Conservation (phyloP, 177 flowering plant genomes). For the Telopea speciosissima region DNA sequence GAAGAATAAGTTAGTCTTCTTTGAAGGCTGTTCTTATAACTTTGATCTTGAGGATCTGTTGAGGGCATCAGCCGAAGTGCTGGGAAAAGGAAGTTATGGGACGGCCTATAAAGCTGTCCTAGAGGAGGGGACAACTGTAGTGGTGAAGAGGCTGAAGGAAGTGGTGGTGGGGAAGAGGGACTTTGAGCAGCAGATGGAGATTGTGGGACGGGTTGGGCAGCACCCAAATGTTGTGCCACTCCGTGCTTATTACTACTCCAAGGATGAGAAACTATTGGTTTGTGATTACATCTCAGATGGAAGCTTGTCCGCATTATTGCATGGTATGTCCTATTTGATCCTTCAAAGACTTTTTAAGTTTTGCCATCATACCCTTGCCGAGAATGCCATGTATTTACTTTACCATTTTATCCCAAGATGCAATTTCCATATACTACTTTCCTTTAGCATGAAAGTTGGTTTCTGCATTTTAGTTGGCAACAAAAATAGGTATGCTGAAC, state of each 20-base stretch:
- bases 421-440: neutral
- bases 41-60: slow-evolving; percentile 81
- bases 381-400: too few species aligned
- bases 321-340: slow-evolving; percentile 45
- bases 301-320: slow-evolving; percentile 56
- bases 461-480: neutral
- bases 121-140: slow-evolving; percentile 71
- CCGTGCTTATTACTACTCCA: slow-evolving; percentile 85
- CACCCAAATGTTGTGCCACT: slow-evolving; percentile 65
- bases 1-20: slow-evolving; percentile 77
- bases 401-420: neutral
- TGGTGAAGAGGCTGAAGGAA: slow-evolving; percentile 79
- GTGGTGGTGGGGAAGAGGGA: slow-evolving; percentile 69
- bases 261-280: slow-evolving; percentile 90
- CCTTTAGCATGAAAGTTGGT: neutral
- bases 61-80: slow-evolving; percentile 91
- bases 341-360: neutral
- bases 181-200: slow-evolving; percentile 81
- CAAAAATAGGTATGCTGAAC: neutral
- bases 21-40: slow-evolving; percentile 49
- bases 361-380: too few species aligned
- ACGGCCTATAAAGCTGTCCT: slow-evolving; percentile 80
- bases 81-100: slow-evolving; percentile 86
- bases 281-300: slow-evolving; percentile 53
- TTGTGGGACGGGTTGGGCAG: slow-evolving; percentile 48